Percentiles rank a stretch among this genome's conserved stretches.
phyloP scores from a whole-genome alignment of 148 eudicot genomes.

The Chenopodium berlandieri region DNA sequence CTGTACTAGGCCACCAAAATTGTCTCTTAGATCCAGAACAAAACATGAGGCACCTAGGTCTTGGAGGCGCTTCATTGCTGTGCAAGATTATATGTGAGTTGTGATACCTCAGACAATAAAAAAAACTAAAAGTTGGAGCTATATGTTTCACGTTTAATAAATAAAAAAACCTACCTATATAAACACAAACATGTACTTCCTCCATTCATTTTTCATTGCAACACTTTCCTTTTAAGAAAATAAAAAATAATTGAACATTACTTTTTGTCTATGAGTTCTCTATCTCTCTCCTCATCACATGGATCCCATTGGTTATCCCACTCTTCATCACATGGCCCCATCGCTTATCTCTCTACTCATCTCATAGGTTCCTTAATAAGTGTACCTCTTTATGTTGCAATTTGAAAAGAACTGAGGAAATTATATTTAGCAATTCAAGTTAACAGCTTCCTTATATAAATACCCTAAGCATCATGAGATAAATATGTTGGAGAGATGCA shows the following conservation, averaged over 20 bases:
- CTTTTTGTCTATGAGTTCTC: too few species aligned
- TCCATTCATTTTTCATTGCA: too few species aligned
- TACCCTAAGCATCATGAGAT: background rate
- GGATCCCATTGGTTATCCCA: background rate
- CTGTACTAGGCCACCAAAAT: conserved; percentile 95
- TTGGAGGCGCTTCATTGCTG: conserved; percentile 91
- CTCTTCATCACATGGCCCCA: background rate
- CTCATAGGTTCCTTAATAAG: background rate
- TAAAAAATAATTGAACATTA: too few species aligned
- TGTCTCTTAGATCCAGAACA: conserved; percentile 87
- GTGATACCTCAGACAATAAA: background rate
- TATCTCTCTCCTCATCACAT: too few species aligned
- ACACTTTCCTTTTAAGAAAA: too few species aligned
- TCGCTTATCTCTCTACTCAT: background rate
- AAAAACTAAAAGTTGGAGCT: conserved; percentile 1
- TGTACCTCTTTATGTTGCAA: background rate
- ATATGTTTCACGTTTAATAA: background rate
- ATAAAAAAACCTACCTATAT: background rate
- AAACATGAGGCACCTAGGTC: conserved; percentile 79
- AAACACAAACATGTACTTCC: background rate
- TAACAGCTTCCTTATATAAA: background rate
- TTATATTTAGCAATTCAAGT: background rate
- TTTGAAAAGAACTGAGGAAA: background rate
- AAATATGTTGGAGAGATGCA: background rate
- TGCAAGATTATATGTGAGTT: conserved; percentile 14